A percentile compares a stretch with the other conserved stretches of the same genome.
phyloP scores from a whole-genome alignment of 2,329 filamentous ascomycete species.

The Colletotrichum shisoi region DNA sequence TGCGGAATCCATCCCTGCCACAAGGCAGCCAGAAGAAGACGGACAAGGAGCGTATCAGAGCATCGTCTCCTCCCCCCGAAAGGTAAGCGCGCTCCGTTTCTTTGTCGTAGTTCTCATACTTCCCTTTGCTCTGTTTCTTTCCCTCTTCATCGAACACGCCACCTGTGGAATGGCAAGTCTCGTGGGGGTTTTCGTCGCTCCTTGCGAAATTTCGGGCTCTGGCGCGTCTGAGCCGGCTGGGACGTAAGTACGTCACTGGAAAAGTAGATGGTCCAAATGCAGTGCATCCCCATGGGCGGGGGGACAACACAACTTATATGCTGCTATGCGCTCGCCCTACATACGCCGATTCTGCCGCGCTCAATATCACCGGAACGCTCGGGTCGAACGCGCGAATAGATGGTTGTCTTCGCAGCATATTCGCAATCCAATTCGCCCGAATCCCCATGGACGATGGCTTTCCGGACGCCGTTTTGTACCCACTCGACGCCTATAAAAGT shows the following conservation, averaged over 20 bases:
- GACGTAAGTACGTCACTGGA: conserved; percentile 2
- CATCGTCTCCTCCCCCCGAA: conserved; percentile 58
- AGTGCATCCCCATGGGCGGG: conserved; percentile 8
- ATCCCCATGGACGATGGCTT: not conserved
- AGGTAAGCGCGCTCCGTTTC: conserved; percentile 52
- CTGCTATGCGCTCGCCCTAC: not conserved
- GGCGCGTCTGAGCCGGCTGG: not conserved
- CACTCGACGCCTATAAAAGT: conserved; percentile 12
- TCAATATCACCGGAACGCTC: conserved; percentile 13
- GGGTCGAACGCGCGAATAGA: conserved; percentile 1
- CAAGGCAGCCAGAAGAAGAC: conserved; percentile 59
- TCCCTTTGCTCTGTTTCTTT: not conserved
- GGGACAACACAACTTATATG: conserved; percentile 4
- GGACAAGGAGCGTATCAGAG: conserved; percentile 53
- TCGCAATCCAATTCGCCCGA: not conserved
- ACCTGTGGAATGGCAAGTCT: not conserved
- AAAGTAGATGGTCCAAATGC: conserved; percentile 15
- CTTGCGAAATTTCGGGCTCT: not conserved
- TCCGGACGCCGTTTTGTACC: conserved; percentile 10
- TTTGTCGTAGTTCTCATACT: conserved; percentile 11
- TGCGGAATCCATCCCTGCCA: conserved; percentile 55
- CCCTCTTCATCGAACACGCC: no score
- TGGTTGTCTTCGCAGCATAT: not conserved
- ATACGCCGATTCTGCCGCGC: conserved; percentile 19
- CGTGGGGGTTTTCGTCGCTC: not conserved